Evolutionary conservation across 2,329 filamentous ascomycete genomes (phyloP).

Genomic region (Parastagonospora nodorum): DNA sequence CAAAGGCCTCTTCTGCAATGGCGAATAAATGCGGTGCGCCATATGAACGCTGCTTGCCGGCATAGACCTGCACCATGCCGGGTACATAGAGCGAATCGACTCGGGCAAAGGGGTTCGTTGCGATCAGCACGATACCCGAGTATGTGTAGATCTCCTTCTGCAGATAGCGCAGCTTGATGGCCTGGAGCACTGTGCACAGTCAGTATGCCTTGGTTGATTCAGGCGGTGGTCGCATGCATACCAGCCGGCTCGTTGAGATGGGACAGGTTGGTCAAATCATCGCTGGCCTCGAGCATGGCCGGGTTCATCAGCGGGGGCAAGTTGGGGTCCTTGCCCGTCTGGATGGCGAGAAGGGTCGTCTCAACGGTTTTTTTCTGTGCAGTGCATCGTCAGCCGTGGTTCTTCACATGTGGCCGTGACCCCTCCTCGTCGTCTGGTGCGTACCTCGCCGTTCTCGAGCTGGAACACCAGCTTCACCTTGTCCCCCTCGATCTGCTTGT

Average conservation of each 20-base stretch:
- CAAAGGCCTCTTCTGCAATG: conserved; percentile 98
- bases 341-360: conserved; percentile 75
- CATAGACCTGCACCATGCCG: conserved; percentile 99
- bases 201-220: conserved; percentile 25
- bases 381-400: conserved; percentile 18
- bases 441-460: conserved; percentile 90
- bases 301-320: conserved; percentile 97
- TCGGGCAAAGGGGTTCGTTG: conserved; percentile 95
- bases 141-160: conserved; percentile 99
- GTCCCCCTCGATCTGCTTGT: conserved; percentile 80
- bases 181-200: conserved; percentile 77
- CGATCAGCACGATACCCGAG: conserved; percentile 97
- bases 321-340: conserved; percentile 74
- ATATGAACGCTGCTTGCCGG: conserved; percentile 92
- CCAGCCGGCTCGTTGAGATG: conserved; percentile 98
- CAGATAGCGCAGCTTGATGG: conserved; percentile 93
- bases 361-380: conserved; percentile 76
- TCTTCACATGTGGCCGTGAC: neutral
- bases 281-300: conserved; percentile 95
- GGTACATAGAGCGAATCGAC: conserved; percentile 98
- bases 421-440: neutral
- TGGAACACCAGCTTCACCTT: conserved; percentile 88
- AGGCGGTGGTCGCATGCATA: conserved; percentile 51
- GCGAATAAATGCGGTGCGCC: conserved; percentile 98
- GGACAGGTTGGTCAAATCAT: conserved; percentile 95